These are phyloP conservation scores for Vigna nakashimae DNA, from an alignment of 306 rosid genomes.

Conservation along the genomic window DNA sequence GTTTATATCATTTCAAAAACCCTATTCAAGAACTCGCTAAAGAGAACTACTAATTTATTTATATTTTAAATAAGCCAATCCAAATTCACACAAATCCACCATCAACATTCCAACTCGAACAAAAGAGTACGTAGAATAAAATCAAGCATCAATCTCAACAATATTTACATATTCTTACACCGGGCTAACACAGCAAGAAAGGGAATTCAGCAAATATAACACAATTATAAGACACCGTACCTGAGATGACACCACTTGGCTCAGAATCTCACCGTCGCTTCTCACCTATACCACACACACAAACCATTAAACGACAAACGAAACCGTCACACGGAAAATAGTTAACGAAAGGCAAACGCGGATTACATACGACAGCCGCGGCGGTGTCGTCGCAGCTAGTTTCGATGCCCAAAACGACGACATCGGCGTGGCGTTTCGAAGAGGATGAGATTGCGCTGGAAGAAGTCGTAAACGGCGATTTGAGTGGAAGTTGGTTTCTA, in stretches of 20 bases:
- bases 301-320: constrained; percentile 11
- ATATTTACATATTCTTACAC: not conserved
- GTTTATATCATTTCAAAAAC: too few species aligned
- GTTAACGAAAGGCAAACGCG: not conserved
- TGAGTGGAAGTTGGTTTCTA: constrained; percentile 33
- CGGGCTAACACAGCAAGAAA: not conserved
- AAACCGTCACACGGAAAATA: not conserved
- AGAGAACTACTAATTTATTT: not conserved
- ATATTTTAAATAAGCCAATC: not conserved
- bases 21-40: not conserved
- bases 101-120: not conserved
- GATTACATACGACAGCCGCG: constrained; percentile 76
- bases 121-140: not conserved
- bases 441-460: constrained; percentile 24
- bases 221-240: constrained; percentile 45
- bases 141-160: not conserved
- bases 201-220: not conserved
- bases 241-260: constrained; percentile 95
- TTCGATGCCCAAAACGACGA: constrained; percentile 86
- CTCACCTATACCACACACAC: constrained; percentile 64
- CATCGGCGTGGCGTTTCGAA: constrained; percentile 43
- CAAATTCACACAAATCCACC: not conserved
- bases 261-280: constrained; percentile 84
- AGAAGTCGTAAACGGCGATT: constrained; percentile 22
- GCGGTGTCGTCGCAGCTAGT: constrained; percentile 99